These are phyloP conservation scores for Acrodontium crateriforme DNA, from an alignment of 2,329 filamentous ascomycete species.

Conservation along the genomic window DNA sequence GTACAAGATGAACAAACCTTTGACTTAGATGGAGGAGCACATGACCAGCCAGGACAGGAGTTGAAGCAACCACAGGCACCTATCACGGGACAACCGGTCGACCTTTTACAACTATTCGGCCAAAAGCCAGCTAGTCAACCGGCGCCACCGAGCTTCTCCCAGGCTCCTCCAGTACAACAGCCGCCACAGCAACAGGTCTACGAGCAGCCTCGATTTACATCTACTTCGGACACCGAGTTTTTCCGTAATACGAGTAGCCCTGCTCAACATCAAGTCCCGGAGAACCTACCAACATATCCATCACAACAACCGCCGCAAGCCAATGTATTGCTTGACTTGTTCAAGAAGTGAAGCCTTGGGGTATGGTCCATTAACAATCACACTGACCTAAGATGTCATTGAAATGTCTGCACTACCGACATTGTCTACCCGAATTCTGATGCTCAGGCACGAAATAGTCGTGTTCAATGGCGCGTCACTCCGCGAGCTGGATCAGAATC, in stretches of 20 bases:
- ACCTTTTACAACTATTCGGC: slow-evolving; percentile 13
- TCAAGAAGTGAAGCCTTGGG: too few species aligned
- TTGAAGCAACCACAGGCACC: slow-evolving; percentile 5
- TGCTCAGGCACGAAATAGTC: too few species aligned
- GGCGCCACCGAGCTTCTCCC: slow-evolving; percentile 3
- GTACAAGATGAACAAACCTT: not conserved
- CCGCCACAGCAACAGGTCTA: slow-evolving; percentile 4
- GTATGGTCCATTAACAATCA: too few species aligned
- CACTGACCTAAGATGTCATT: too few species aligned
- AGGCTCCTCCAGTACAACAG: slow-evolving; percentile 2
- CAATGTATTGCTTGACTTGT: slow-evolving; percentile 14
- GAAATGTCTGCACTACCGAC: too few species aligned
- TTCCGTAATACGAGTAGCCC: slow-evolving; percentile 8
- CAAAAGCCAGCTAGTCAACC: slow-evolving; percentile 1
- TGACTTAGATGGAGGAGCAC: slow-evolving; percentile 2
- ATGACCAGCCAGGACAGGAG: too few species aligned
- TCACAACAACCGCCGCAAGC: slow-evolving; percentile 8
- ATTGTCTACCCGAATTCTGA: too few species aligned
- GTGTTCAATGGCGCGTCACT: too few species aligned
- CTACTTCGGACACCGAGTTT: slow-evolving; percentile 15
- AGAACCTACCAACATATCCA: too few species aligned
- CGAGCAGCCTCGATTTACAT: slow-evolving; percentile 6
- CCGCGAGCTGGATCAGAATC: too few species aligned
- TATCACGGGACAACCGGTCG: slow-evolving; percentile 7
- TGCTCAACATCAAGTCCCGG: slow-evolving; percentile 3